Percentiles rank a stretch among this genome's conserved stretches.
Conservation (phyloP, 78 protist species). For the Tieghemostelium lacteum region DNA sequence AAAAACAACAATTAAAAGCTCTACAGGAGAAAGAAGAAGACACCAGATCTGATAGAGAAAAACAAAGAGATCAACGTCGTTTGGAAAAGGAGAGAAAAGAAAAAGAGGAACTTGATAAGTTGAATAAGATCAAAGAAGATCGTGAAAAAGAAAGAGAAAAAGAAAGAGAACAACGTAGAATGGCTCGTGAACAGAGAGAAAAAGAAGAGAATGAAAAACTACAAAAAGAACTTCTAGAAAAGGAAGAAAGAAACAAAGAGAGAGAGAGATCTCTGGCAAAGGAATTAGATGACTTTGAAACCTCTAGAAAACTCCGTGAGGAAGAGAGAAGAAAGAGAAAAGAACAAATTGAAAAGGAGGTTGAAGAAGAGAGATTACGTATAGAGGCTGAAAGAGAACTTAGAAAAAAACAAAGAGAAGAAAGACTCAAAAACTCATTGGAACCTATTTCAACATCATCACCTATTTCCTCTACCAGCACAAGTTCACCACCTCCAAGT, state of each 20-base stretch:
- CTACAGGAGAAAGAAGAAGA: not conserved
- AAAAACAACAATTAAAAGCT: too few relatives aligned
- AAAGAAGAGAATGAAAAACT: constrained; percentile 8
- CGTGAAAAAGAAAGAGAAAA: constrained; percentile 20
- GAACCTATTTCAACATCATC: not conserved
- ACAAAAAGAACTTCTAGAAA: constrained; percentile 24
- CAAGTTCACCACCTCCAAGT: not conserved
- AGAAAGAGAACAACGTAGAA: constrained; percentile 10
- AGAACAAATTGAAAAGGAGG: constrained; percentile 62
- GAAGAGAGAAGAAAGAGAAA: constrained; percentile 31
- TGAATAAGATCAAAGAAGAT: constrained; percentile 15
- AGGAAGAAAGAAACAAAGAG: constrained; percentile 6
- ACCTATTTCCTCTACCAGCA: not conserved
- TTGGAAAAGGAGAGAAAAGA: constrained; percentile 23
- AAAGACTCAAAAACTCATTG: not conserved
- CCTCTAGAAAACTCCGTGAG: constrained; percentile 36
- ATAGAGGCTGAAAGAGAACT: constrained; percentile 39
- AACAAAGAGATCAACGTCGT: constrained; percentile 16
- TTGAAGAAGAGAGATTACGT: constrained; percentile 26
- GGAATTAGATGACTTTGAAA: constrained; percentile 27
- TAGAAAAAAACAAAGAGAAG: constrained; percentile 24
- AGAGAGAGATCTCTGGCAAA: constrained; percentile 1
- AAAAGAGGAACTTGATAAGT: constrained; percentile 24
- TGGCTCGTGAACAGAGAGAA: constrained; percentile 44
- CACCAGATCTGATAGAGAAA: constrained; percentile 15